These are phyloP conservation scores for Apophysomyces sp. DNA, from an alignment of 371 early-diverging fungal genomes.

Conservation along the genomic window DNA sequence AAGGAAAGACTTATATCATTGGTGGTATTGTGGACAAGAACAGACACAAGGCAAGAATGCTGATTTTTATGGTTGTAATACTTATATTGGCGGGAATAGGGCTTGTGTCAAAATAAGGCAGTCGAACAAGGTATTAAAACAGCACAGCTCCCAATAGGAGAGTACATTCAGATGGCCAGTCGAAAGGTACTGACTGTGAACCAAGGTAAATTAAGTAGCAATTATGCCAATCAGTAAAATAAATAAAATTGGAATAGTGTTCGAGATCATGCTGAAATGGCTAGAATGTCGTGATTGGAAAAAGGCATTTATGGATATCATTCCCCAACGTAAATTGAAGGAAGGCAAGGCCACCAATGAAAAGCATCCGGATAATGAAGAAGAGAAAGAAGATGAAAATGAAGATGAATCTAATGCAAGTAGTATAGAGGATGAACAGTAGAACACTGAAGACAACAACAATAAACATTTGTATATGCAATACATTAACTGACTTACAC, in stretches of 20 bases:
- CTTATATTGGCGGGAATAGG: conserved; percentile 22
- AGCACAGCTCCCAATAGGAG: conserved; percentile 85
- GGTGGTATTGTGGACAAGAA: conserved; percentile 97
- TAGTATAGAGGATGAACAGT: conserved; percentile 18
- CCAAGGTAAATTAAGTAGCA: conserved; percentile 61
- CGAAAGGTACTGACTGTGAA: conserved; percentile 91
- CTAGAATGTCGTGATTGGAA: conserved; percentile 77
- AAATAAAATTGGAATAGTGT: conserved; percentile 40
- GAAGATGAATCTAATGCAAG: too few relatives aligned
- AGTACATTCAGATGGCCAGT: conserved; percentile 74
- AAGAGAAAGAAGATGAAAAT: conserved; percentile 15
- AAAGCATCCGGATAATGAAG: conserved; percentile 14
- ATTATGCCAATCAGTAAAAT: neutral
- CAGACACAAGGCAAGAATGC: conserved; percentile 63
- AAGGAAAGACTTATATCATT: conserved; percentile 78
- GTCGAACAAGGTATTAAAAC: conserved; percentile 69
- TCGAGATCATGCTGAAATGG: conserved; percentile 79
- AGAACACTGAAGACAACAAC: conserved; percentile 14
- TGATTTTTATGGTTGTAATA: neutral
- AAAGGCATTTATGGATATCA: conserved; percentile 78
- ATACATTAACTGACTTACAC: neutral
- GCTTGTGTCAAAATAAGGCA: conserved; percentile 81
- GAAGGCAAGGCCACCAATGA: conserved; percentile 41
- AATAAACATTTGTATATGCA: conserved; percentile 6
- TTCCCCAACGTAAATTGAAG: conserved; percentile 83